Evolutionary conservation across 106 monocot genomes (phyloP), one percentile per base, ranked within the genome.

Genomic region (Acanthochlamys bracteata): DNA sequence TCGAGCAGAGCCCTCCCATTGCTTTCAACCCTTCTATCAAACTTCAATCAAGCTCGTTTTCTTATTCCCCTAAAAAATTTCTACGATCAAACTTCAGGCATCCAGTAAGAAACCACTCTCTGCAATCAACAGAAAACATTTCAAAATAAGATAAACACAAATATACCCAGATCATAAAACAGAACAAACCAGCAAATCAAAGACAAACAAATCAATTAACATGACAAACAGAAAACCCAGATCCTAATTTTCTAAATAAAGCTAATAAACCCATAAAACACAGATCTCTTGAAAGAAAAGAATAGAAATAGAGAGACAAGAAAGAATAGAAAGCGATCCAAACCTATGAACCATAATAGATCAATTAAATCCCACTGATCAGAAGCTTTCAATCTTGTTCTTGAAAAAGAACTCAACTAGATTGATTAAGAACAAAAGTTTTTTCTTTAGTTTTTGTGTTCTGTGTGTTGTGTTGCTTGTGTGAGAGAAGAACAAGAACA

Each of bases 1-100:
- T 96, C 7, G 86, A 86, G 59, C 83, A 93, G 64, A 90, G 22
- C 23, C 84, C 86, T 43, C 95, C 90, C 95, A 96, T 90, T 75
- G 20, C 55, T 24, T 22, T 66, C 8, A 42, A 42, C 10, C 46
- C 46, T 22, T 47, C 53, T 42, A 27, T 60, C 22, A 13, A 17
- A 51, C 56, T 59, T 75, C 69, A 79, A 55, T 40, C 33, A 33
- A 33, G 33, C 33, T 77, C 47, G 25, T 57, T 59, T 33, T 6
- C 52, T 53, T 25, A 46, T 45, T 58, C 53, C 61, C 59, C 24
- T 51, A 71, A 7, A 25, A 72, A 4, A 24, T 58, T 56, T 51
- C 51, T 19, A 15, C 51, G 13, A 15, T 51, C 51, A 4, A 51
- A 51, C 13, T 51, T 6, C 33, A 33, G 6, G 4, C 6, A 33